Base-by-base conservation (phyloP, 2,329 filamentous ascomycete species). In the Cercospora nicotianae region DNA sequence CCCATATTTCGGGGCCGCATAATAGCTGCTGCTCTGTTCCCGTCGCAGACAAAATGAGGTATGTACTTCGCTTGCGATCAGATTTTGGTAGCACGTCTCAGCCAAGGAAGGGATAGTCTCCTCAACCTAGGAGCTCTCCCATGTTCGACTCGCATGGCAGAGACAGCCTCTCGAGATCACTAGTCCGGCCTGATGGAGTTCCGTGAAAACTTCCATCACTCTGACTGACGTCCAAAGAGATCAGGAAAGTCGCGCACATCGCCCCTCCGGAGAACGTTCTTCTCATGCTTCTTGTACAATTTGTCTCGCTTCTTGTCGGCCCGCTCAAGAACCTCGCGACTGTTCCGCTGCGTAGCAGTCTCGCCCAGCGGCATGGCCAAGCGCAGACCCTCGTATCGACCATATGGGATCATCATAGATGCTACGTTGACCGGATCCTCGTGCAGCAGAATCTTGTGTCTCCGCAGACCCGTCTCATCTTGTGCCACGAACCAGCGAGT, bases 321-420 rank as follows among this genome's bases (percentile, higher is more conserved):
- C 16, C 66, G 62, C 57, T 65, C 57, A 13, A 66, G 36, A 12
- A 66, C n/a, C 53, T 66, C 67, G 16, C 64, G 64, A 53, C 64
- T 63, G 26, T 69, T 59, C 1, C 67, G 59, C 67, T 69, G 59
- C 8, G 26, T 66, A 2, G 60, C 60, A 23, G 67, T 63, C 60
- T 69, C 67, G 5, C 67, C 67, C 2, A 45, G 33, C 3, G 2
- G 12, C 31, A 26, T 45, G 1, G 64, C 67, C 13, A 66, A n/a
- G 1, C n/a, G 20, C 20, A 68, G 39, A 2, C 63, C 67, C n/a
- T 60, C 33, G 10, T 60, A 6, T 28, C 30, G 45, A 9, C 51
- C 23, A 10, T 63, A 60, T 5, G 53, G 6, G 3, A 16, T 53
- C 18, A 67, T n/a, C 6, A 9, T 39, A n/a, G 63, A 7, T 23